Evolutionary conservation across 352 stramenopile species (phyloP), one percentile per base, ranked within the genome.

Genomic region (Phytopythium kandeliae): DNA sequence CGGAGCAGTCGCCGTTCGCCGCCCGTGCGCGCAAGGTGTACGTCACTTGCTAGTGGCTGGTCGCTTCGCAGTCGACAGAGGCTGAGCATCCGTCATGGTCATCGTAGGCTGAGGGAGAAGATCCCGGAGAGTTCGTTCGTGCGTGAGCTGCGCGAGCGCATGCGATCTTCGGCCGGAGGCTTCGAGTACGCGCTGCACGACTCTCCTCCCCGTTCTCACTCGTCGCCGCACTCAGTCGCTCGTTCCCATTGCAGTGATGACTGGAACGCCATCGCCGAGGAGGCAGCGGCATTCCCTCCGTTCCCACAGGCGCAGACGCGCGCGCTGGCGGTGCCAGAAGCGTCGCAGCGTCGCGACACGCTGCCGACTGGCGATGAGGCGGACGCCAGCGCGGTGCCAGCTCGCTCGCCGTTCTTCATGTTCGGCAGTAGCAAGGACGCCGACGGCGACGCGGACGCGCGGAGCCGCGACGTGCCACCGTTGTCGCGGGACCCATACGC

Each of bases 1-100:
- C 65, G 10, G 78, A 89, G 4, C 67, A 80, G 42, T 92, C 81
- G 13, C 76, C 71, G 4, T 89, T 92, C 57, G 78, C 81, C 0
- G 48, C 41, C 35, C 63, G 62, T n/a, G 69, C 74, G 2, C 70
- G 74, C 25, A 53, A 57, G 53, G 76, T 86, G 78, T 85, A 60
- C 54, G 66, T 33, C 9, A n/a, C n/a, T n/a, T n/a, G n/a, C n/a
- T n/a, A n/a, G 3, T 12, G 46, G 15, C 16, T 58, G n/a, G 15
- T 49, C 43, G 19, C 25, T 41, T 25, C 48, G 31, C 33, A 9
- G 17, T 38, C 35, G 15, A 21, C 6, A 30, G 7, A 35, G 19
- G 3, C 35, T 31, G 10, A n/a, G n/a, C n/a, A n/a, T n/a, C n/a
- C n/a, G 54, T 22, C 10, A 4, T 49, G n/a, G 8, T 45, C 15